Evolutionary conservation across 192 early-diverging fungal species (phyloP).

Genomic region (Podila verticillata): DNA sequence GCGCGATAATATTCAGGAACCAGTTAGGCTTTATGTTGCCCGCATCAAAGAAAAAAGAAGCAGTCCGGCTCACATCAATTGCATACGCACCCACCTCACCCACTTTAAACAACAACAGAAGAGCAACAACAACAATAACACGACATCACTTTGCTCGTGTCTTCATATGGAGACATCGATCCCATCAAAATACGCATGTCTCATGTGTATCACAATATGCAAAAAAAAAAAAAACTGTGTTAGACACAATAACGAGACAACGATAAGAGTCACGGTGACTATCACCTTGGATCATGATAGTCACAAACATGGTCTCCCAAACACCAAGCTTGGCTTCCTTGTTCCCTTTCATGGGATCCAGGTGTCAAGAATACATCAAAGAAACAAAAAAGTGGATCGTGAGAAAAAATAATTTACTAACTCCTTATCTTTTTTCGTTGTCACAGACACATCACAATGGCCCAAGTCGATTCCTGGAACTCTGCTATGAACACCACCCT

Average conservation of each 20-base stretch:
- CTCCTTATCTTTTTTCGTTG: background rate
- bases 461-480: conserved; percentile 69
- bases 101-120: no score
- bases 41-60: background rate
- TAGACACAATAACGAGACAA: no score
- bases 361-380: background rate
- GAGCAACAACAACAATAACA: no score
- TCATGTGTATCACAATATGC: no score
- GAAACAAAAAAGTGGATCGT: background rate
- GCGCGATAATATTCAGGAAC: background rate
- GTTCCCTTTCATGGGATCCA: background rate
- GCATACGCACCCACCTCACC: no score
- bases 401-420: background rate
- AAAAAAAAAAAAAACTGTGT: no score
- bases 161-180: no score
- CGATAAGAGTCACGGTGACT: conserved; percentile 1
- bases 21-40: background rate
- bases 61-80: background rate
- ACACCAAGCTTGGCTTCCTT: background rate
- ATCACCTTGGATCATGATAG: background rate
- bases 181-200: no score
- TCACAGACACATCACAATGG: conserved; percentile 29
- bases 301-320: background rate
- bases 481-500: conserved; percentile 88
- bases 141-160: no score